A percentile compares a stretch with the other conserved stretches of the same genome.
phyloP scores from a whole-genome alignment of 257 asterid genomes.

The Solanum chilense region DNA sequence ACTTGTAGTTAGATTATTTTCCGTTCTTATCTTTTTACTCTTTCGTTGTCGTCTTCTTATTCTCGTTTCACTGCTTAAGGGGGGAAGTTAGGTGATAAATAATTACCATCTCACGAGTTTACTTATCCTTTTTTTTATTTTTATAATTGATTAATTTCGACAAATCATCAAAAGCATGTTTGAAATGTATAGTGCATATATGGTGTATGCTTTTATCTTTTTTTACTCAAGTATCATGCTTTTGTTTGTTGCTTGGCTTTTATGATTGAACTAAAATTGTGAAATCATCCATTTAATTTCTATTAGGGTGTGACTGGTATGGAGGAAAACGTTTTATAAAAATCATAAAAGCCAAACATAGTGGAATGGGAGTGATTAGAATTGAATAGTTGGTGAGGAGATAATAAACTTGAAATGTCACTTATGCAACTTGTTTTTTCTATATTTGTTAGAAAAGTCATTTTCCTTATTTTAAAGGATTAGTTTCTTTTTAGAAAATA shows the following conservation, averaged over 20 bases:
- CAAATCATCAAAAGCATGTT: not conserved
- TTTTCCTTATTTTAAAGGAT: not conserved
- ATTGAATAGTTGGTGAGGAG: not conserved
- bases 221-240: too few relatives aligned
- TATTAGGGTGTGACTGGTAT: not conserved
- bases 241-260: not conserved
- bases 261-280: too few relatives aligned
- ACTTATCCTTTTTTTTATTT: too few relatives aligned
- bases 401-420: not conserved
- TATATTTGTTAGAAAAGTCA: too few relatives aligned
- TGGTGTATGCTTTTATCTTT: not conserved
- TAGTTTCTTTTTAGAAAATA: not conserved
- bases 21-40: not conserved
- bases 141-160: too few relatives aligned
- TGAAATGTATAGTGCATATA: not conserved
- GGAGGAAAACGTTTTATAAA: not conserved
- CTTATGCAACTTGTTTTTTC: not conserved
- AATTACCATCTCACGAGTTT: too few relatives aligned
- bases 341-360: not conserved
- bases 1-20: not conserved
- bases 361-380: not conserved
- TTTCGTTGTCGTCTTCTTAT: not conserved
- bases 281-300: not conserved
- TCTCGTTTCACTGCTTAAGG: not conserved
- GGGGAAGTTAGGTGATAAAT: not conserved